Evolutionary conservation across 176 grass and related monocot genomes (phyloP).

Genomic region (maize (Zea mays)): DNA sequence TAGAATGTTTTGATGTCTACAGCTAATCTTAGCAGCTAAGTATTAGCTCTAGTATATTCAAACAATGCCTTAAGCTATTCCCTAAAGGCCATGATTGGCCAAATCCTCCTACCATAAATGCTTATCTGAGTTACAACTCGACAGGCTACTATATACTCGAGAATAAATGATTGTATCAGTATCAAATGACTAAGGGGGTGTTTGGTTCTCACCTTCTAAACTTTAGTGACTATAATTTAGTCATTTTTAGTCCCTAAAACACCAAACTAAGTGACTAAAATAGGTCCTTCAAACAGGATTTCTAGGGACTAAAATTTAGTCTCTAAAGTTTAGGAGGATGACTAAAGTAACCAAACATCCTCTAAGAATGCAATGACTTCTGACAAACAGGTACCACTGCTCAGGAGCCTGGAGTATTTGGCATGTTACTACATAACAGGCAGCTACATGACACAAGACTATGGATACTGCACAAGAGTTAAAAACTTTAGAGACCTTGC

Average conservation of each 20-base stretch:
- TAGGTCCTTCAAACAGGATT: too few relatives aligned
- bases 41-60: too few relatives aligned
- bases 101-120: constrained; percentile 18
- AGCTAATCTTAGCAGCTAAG: too few relatives aligned
- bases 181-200: constrained; percentile 6
- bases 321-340: too few relatives aligned
- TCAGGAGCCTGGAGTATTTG: constrained; percentile 86
- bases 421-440: constrained; percentile 95
- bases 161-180: constrained; percentile 22
- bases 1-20: too few relatives aligned
- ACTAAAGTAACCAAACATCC: too few relatives aligned
- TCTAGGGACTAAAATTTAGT: too few relatives aligned
- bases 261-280: too few relatives aligned
- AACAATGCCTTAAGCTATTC: not conserved
- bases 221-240: too few relatives aligned
- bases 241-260: too few relatives aligned
- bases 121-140: constrained; percentile 25
- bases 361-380: constrained; percentile 29
- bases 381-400: constrained; percentile 78
- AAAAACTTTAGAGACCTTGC: constrained; percentile 91
- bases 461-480: constrained; percentile 89
- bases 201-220: too few relatives aligned
- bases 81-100: not conserved
- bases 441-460: constrained; percentile 94
- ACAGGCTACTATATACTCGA: constrained; percentile 4